Evolutionary conservation across 2,329 filamentous ascomycete genomes (phyloP).

Genomic region (Xylariaceae sp.): DNA sequence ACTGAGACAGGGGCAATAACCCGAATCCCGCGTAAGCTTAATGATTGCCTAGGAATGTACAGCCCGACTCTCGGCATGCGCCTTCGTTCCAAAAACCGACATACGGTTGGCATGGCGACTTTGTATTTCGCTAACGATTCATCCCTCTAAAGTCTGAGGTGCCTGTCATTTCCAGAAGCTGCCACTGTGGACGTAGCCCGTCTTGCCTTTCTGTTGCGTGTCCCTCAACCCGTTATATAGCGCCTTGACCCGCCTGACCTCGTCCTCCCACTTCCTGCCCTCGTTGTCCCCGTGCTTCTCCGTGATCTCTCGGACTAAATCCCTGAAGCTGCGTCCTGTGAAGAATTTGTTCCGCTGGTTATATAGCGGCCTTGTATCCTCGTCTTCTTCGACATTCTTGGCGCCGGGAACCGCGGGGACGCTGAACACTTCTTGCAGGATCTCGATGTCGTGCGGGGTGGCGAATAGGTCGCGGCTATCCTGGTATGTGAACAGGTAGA

Average conservation of each 20-base stretch:
- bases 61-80: no score
- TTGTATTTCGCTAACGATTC: not conserved
- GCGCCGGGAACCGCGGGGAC: slow-evolving; percentile 34
- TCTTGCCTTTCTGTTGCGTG: slow-evolving; percentile 48
- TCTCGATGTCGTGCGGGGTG: slow-evolving; percentile 56
- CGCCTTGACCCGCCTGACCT: slow-evolving; percentile 47
- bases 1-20: no score
- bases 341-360: slow-evolving; percentile 57
- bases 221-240: slow-evolving; percentile 45
- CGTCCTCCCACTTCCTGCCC: slow-evolving; percentile 33
- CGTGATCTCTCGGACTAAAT: slow-evolving; percentile 38
- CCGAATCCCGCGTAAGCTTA: no score
- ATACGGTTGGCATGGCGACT: no score
- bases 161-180: slow-evolving; percentile 45
- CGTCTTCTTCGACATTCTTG: slow-evolving; percentile 36
- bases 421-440: slow-evolving; percentile 52
- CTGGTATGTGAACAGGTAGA: slow-evolving; percentile 57
- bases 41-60: no score
- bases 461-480: slow-evolving; percentile 53
- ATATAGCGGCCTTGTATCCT: slow-evolving; percentile 44
- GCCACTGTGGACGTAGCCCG: slow-evolving; percentile 39
- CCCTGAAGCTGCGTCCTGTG: slow-evolving; percentile 39
- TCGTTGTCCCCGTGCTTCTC: slow-evolving; percentile 35
- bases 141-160: not conserved
- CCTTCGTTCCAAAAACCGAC: no score